A percentile compares a stretch with the other conserved stretches of the same genome.
Evolutionary conservation across 495 filamentous ascomycete genomes (phyloP).

Genomic region (Hypoxylon lenormandii): DNA sequence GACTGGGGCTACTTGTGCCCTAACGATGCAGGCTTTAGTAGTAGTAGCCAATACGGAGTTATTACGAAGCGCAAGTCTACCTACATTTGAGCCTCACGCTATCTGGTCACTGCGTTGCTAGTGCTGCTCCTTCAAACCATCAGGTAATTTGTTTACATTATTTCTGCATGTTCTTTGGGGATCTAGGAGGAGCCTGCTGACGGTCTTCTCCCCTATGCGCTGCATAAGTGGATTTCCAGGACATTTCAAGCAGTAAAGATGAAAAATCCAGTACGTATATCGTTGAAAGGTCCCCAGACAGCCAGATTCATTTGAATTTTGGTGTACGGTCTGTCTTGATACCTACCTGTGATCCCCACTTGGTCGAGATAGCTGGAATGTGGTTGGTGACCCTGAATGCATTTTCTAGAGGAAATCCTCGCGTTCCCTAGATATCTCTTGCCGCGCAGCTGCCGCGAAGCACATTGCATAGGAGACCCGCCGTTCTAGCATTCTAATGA

Average conservation of each 20-base stretch:
- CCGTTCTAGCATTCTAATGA: too few relatives aligned
- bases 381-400: slow-evolving; percentile 4
- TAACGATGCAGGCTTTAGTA: too few relatives aligned
- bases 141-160: neutral
- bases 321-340: slow-evolving; percentile 6
- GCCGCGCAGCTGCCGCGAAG: too few relatives aligned
- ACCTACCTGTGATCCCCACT: slow-evolving; percentile 7
- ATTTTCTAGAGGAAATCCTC: neutral
- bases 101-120: neutral
- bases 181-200: neutral
- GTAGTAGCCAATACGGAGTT: too few relatives aligned
- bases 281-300: neutral
- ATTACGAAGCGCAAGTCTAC: too few relatives aligned
- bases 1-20: too few relatives aligned
- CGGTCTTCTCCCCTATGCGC: neutral
- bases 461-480: too few relatives aligned
- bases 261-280: neutral
- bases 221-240: neutral
- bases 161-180: neutral
- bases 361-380: slow-evolving; percentile 4
- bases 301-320: slow-evolving; percentile 2
- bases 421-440: too few relatives aligned
- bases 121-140: neutral
- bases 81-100: too few relatives aligned
- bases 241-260: neutral